These are phyloP conservation scores for Cladosporium halotolerans DNA, from an alignment of 2,329 filamentous ascomycete genomes.

Conservation along the genomic window DNA sequence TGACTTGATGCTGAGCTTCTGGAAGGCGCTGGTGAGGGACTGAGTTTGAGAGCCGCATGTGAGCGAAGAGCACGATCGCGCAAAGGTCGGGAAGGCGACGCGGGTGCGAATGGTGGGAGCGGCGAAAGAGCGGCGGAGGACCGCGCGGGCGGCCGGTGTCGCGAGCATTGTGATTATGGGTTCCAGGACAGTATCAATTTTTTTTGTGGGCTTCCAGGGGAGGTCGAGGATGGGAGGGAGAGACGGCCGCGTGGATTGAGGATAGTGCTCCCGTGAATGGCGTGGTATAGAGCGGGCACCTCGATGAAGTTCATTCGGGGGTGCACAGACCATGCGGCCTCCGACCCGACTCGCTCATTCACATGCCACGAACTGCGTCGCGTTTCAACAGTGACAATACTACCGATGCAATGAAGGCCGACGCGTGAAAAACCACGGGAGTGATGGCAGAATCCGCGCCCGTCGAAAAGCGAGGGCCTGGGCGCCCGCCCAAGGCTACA, in stretches of 20 bases:
- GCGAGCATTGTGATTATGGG: background rate
- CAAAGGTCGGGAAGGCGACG: slow-evolving; percentile 77
- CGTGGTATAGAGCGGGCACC: background rate
- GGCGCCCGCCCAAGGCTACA: slow-evolving; percentile 17
- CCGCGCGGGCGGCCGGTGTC: slow-evolving; percentile 3
- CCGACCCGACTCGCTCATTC: background rate
- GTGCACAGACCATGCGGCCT: background rate
- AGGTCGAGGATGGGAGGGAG: background rate
- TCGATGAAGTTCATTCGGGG: slow-evolving; percentile 3
- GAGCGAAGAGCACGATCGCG: slow-evolving; percentile 76
- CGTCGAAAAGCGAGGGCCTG: slow-evolving; percentile 25
- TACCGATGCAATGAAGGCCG: too few relatives aligned
- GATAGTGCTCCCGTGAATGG: too few relatives aligned
- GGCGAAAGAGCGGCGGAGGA: slow-evolving; percentile 9
- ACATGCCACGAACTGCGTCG: background rate
- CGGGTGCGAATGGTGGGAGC: slow-evolving; percentile 54
- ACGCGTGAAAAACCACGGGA: too few relatives aligned
- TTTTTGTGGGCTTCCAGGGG: background rate
- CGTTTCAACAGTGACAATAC: too few relatives aligned
- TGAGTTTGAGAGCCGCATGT: slow-evolving; percentile 83
- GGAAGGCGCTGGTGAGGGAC: slow-evolving; percentile 20
- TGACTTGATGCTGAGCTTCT: slow-evolving; percentile 3
- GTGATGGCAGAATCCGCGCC: slow-evolving; percentile 6
- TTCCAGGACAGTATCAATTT: background rate
- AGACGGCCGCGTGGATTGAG: too few relatives aligned